Evolutionary conservation across 768 basidiomycete genomes (phyloP), one percentile per base, ranked within the genome.

Genomic region (Termitomyces sp.): DNA sequence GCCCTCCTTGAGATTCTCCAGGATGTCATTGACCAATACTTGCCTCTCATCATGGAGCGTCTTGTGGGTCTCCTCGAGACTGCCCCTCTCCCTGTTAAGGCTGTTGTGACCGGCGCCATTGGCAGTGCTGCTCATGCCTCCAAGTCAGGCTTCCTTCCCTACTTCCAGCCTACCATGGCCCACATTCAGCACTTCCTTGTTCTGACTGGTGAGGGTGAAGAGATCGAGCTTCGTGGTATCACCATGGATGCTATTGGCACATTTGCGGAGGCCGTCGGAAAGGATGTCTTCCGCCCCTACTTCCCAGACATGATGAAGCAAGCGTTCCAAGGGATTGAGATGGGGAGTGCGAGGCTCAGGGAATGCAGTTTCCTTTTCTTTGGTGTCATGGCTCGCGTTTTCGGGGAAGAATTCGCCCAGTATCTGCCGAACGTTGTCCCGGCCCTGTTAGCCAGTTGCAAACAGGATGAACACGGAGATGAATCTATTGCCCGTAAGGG

Each of bases 231-330:
- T 38, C 91, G 96, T 55, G 96, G 97, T 37, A 95, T 98, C 66
- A 88, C 96, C 11, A 97, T 97, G 85, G 97, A 98, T 71, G 93
- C 97, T n/a, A 87, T 98, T 57, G 97, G 97, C 51, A 98, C 97
- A 0, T 93, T 99, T 63, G 92, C 97, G 14, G 96, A 98, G 72
- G 93, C 96, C 8, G 92, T 98, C 57, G 96, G 97, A 60, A 83
- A 86, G 66, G 95, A 98, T 14, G 76, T 84, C 28, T 99, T 98
- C 87, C 78, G 91, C 34, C 95, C 94, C 17, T 98, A 88, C 82
- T 97, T 96, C 77, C 79, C 85, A n/a, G 86, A 92, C 55, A 84
- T 96, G 81, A 98, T 99, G 97, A 84, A 85, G 67, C 87, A 90
- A 61, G 93, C 95, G 2, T 94, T 98, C 78, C 81, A 88, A 60